Evolutionary conservation across 495 filamentous ascomycete genomes (phyloP).

Genomic region (Halenospora varia): DNA sequence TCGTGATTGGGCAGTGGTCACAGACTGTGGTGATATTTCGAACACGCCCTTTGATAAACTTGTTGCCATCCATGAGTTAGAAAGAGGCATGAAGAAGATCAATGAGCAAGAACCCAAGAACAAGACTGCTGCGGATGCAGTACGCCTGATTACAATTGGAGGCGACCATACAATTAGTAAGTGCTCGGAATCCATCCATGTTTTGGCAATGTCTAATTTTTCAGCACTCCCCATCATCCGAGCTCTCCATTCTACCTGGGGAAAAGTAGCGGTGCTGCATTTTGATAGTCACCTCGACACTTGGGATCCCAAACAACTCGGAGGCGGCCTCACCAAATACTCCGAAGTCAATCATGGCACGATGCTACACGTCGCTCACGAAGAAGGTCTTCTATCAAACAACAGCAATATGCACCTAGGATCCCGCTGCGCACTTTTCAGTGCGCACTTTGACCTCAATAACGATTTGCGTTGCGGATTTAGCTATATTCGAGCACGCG

Average conservation of each 20-base stretch:
- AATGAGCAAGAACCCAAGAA: slow-evolving; percentile 30
- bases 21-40: slow-evolving; percentile 65
- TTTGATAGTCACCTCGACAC: slow-evolving; percentile 60
- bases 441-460: slow-evolving; percentile 63
- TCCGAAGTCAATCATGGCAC: slow-evolving; percentile 84
- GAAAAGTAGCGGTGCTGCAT: slow-evolving; percentile 58
- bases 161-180: slow-evolving; percentile 47
- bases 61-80: slow-evolving; percentile 60
- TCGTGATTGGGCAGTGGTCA: slow-evolving; percentile 49
- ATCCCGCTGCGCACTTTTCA: slow-evolving; percentile 72
- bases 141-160: slow-evolving; percentile 56
- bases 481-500: slow-evolving; percentile 72
- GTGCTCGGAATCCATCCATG: neutral
- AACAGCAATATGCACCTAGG: slow-evolving; percentile 84
- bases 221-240: slow-evolving; percentile 44
- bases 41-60: slow-evolving; percentile 59
- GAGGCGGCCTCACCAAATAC: slow-evolving; percentile 20
- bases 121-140: slow-evolving; percentile 42
- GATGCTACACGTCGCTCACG: slow-evolving; percentile 45
- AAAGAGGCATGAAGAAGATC: slow-evolving; percentile 51
- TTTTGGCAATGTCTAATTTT: neutral
- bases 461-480: slow-evolving; percentile 86
- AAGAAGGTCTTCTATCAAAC: slow-evolving; percentile 67
- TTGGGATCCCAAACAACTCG: slow-evolving; percentile 38
- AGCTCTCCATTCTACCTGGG: slow-evolving; percentile 29